Evolutionary conservation across 1,284 basidiomycete genomes (phyloP), one percentile per base, ranked within the genome.

Genomic region (Earliella scabrosa): DNA sequence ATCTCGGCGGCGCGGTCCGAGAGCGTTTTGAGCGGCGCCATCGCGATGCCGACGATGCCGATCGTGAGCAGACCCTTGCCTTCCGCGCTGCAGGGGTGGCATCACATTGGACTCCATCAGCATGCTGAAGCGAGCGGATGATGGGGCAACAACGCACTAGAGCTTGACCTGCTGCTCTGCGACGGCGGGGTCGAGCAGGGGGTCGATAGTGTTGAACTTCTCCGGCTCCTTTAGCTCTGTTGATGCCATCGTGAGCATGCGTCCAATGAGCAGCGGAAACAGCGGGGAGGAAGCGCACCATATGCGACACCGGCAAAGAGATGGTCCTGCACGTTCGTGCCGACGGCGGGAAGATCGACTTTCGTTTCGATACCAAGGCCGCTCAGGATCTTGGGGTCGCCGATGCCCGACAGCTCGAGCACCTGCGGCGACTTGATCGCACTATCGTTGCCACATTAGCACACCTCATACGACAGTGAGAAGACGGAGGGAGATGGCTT

Each of bases 341-440:
- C 73, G n/a, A 75, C 72, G 4, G 68, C 65, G 5, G 72, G 74
- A 5, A 78, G 70, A 24, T 75, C 69, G 20, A 73, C 51, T 32
- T 68, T 64, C 18, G 71, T 67, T 9, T 69, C 56, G 21, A 78
- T 70, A 1, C 69, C 71, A 26, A 72, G 60, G 0, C 52, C 43
- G 8, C 63, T 50, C 18, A 78, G 63, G n/a, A 74, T 58, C 3
- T 61, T 59, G 0, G 55, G 57, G 20, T 70, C 64, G 5, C 76
- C 77, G 20, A 78, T 74, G 11, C 77, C 77, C 3, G 73, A 76
- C 11, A 78, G 68, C 59, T 77, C 74, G 9, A 78, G 64, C 9
- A 77, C 59, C 43, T 66, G 50, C 10, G 50, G 68, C 2, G 65
- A 66, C 61, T 62, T 70, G 53, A 71, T 64, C 51, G 66, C 65